Evolutionary conservation across 805 yeast genomes (phyloP).

Genomic region (Pichia deserticola): DNA sequence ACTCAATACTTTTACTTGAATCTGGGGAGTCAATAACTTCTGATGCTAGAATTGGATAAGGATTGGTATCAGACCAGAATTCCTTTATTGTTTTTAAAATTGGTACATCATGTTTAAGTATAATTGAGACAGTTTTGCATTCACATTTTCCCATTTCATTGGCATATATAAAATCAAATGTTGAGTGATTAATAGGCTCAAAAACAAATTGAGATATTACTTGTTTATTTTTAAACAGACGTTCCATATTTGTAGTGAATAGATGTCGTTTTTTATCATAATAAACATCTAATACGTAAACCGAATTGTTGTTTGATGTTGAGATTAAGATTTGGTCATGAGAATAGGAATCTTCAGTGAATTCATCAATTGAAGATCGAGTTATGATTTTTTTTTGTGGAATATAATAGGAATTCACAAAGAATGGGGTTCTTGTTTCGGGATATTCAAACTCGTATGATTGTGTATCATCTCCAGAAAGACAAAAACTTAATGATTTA

Average conservation of each 20-base stretch:
- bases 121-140: conserved; percentile 14
- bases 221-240: conserved; percentile 19
- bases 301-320: conserved; percentile 9
- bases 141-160: conserved; percentile 23
- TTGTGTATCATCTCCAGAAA: conserved; percentile 22
- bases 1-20: conserved; percentile 14
- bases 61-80: conserved; percentile 13
- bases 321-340: conserved; percentile 26
- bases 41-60: conserved; percentile 25
- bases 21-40: conserved; percentile 13
- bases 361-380: conserved; percentile 1
- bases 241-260: conserved; percentile 14
- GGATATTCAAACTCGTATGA: conserved; percentile 1
- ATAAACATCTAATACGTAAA: conserved; percentile 24
- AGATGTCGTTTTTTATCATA: conserved; percentile 12
- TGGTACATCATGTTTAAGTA: conserved; percentile 10
- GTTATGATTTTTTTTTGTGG: conserved; percentile 16
- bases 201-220: conserved; percentile 18
- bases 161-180: conserved; percentile 16
- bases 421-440: neutral
- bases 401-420: conserved; percentile 18
- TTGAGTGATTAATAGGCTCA: conserved; percentile 13
- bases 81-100: conserved; percentile 17
- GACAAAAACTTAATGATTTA: conserved; percentile 19
- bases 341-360: conserved; percentile 10